phyloP scores from a whole-genome alignment of 2,329 filamentous ascomycete species.

The Biscogniauxia sp. region DNA sequence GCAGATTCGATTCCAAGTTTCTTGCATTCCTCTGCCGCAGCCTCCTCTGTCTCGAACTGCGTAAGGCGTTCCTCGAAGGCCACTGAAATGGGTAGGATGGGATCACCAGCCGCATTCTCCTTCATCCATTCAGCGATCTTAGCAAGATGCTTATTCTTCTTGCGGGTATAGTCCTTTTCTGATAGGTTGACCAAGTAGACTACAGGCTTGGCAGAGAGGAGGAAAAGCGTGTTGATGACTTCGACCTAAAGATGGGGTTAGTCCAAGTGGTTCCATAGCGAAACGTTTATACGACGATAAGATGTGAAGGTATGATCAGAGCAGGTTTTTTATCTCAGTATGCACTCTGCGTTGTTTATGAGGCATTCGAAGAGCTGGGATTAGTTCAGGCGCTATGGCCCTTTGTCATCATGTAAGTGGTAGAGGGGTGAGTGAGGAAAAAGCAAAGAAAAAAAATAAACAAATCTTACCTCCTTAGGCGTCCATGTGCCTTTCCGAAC shows the following conservation, averaged over 20 bases:
- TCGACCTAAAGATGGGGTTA: slow-evolving; percentile 67
- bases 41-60: slow-evolving; percentile 72
- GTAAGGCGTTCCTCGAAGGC: slow-evolving; percentile 90
- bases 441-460: slow-evolving; percentile 20
- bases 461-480: slow-evolving; percentile 84
- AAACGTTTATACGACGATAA: neutral
- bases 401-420: slow-evolving; percentile 86
- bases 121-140: slow-evolving; percentile 97
- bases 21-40: slow-evolving; percentile 83
- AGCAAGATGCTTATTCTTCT: slow-evolving; percentile 98
- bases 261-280: slow-evolving; percentile 13
- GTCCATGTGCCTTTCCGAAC: slow-evolving; percentile 86
- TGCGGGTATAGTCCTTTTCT: slow-evolving; percentile 93
- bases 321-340: slow-evolving; percentile 79
- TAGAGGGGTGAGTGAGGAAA: slow-evolving; percentile 1
- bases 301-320: slow-evolving; percentile 52
- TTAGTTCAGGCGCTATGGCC: slow-evolving; percentile 91
- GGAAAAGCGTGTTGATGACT: slow-evolving; percentile 93
- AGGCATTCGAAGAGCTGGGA: slow-evolving; percentile 99
- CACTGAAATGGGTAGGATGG: slow-evolving; percentile 90
- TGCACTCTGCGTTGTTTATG: slow-evolving; percentile 72
- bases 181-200: slow-evolving; percentile 97
- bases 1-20: slow-evolving; percentile 81
- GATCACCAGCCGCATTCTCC: slow-evolving; percentile 80
- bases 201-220: slow-evolving; percentile 93